Evolutionary conservation across 1,284 basidiomycete species (phyloP), one percentile per base, ranked within the genome.

Genomic region (Quambalaria eucalypti): DNA sequence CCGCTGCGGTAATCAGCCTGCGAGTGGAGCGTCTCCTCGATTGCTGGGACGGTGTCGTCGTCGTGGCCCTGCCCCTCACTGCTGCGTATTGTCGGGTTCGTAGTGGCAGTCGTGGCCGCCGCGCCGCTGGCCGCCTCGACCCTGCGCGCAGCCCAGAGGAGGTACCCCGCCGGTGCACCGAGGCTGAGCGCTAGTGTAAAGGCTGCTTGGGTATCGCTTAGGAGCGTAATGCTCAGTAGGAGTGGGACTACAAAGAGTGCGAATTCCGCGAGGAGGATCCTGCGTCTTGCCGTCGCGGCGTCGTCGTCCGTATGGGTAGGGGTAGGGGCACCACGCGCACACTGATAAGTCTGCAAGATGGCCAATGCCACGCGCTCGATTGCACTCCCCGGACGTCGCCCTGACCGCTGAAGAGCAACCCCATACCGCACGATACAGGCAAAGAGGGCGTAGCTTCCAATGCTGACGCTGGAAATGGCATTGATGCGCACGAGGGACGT

Each of bases 161-260:
- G n/a, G n/a, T n/a, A n/a, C n/a, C n/a, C n/a, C 10, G 46, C 39
- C 19, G 49, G 21, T 0, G 39, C 36, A 4, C 57, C 16, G 52
- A 79, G 56, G 6, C 53, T 59, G 0, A 80, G 79, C 1, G 81
- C 80, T 16, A 80, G 50, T 0, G 82, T 62, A 1, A 90, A 71
- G 1, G 81, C 55, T 0, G 80, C 44, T 40, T 82, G 14, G 14
- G 54, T 21, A 19, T 80, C 74, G 0, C 89, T 84, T 61, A 86
- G 85, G 26, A 86, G 52, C 0, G 91, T 95, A 75, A 92, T 83
- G 1, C 83, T 85, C 2, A 90, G 78, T 1, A 92, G 79, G 8
- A 92, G 79, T 0, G 91, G 91, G 0, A 88, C 57, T 23, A 86
- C 81, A 9, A 91, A 81, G 2, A 87, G 72, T 2, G 79, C 42